These are phyloP conservation scores for Yamadazyma friedrichii DNA, from an alignment of 1,139 yeast genomes.

Conservation along the genomic window DNA sequence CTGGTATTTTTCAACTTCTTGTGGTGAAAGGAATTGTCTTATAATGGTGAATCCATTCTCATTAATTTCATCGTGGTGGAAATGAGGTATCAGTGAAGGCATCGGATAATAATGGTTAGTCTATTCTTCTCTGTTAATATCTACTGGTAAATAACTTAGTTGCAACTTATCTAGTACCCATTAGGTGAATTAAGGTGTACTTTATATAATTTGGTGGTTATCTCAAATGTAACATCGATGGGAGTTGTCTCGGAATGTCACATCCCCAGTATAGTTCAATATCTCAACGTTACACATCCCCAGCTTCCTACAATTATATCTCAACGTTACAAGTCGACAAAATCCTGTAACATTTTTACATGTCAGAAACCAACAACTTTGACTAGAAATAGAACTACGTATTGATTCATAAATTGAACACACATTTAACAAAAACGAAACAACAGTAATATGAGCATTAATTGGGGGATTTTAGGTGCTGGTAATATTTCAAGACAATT, in stretches of 20 bases:
- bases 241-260: background rate
- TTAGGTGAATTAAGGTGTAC: background rate
- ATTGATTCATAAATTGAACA: no score
- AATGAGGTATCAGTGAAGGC: slow-evolving; percentile 15
- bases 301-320: no score
- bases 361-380: no score
- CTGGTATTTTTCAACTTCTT: slow-evolving; percentile 39
- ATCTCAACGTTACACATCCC: no score
- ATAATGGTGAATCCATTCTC: slow-evolving; percentile 47
- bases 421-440: background rate
- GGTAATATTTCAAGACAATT: slow-evolving; percentile 42
- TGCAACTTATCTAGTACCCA: no score
- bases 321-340: no score
- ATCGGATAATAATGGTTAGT: slow-evolving; percentile 3
- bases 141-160: no score
- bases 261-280: background rate
- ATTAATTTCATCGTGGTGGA: slow-evolving; percentile 36
- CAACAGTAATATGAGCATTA: slow-evolving; percentile 4
- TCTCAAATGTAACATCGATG: background rate
- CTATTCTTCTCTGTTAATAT: no score
- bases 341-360: no score
- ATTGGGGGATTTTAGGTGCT: slow-evolving; percentile 46
- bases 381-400: no score
- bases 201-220: background rate
- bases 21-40: slow-evolving; percentile 38